phyloP scores from a whole-genome alignment of 495 filamentous ascomycete species.

The Penicillium waksmanii region DNA sequence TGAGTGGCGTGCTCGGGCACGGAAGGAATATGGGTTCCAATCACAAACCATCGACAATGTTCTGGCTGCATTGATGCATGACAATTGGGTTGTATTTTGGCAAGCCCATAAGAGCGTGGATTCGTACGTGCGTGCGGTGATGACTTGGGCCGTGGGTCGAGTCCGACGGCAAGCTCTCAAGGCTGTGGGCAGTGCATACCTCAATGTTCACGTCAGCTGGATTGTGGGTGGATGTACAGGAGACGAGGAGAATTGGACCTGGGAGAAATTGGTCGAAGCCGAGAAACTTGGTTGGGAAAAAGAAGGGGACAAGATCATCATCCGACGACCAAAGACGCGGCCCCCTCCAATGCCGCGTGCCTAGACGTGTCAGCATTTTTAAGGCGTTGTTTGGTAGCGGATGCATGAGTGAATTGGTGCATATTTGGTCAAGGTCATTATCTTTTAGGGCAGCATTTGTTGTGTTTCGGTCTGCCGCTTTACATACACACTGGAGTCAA shows the following conservation, averaged over 20 bases:
- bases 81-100: constrained; percentile 83
- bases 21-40: constrained; percentile 54
- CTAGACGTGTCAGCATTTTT: constrained; percentile 18
- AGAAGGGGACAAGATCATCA: constrained; percentile 68
- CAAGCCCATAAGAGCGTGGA: constrained; percentile 71
- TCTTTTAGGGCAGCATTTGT: constrained; percentile 23
- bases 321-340: constrained; percentile 59
- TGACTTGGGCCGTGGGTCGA: constrained; percentile 76
- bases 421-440: constrained; percentile 13
- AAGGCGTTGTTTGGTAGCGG: constrained; percentile 9
- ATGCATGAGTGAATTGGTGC: constrained; percentile 6
- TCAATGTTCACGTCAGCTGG: constrained; percentile 64
- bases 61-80: constrained; percentile 71
- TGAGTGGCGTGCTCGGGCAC: constrained; percentile 52
- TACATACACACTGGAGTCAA: constrained; percentile 21
- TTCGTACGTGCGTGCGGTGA: constrained; percentile 71
- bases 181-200: constrained; percentile 80
- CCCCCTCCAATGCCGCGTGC: constrained; percentile 24
- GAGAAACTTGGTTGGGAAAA: constrained; percentile 82
- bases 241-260: constrained; percentile 69
- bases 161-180: constrained; percentile 76
- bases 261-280: constrained; percentile 66
- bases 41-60: constrained; percentile 68
- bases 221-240: constrained; percentile 48
- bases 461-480: constrained; percentile 17